Evolutionary conservation across 1,284 basidiomycete genomes (phyloP).

Genomic region (Fomitopsis betulina): DNA sequence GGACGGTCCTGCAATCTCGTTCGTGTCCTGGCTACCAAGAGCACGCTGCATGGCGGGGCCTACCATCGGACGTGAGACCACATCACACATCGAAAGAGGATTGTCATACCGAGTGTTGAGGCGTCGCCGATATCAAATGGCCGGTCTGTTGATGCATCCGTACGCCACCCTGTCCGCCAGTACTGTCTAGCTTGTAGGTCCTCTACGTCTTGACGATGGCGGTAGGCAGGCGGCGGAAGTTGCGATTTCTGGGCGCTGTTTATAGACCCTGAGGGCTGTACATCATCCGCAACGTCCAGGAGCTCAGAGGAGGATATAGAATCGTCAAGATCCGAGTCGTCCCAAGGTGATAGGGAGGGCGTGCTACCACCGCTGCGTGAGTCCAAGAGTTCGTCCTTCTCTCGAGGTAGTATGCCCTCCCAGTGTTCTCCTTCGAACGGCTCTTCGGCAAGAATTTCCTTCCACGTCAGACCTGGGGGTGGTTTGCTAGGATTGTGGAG

Average conservation of each 20-base stretch:
- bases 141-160: constrained; percentile 36
- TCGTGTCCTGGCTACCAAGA: constrained; percentile 26
- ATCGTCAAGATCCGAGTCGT: constrained; percentile 34
- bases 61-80: constrained; percentile 18
- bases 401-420: constrained; percentile 54
- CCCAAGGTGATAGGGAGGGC: constrained; percentile 45
- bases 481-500: constrained; percentile 39
- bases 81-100: neutral
- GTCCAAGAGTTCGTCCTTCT: constrained; percentile 38
- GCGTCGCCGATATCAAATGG: constrained; percentile 60
- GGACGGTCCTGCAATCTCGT: constrained; percentile 25
- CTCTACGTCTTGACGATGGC: constrained; percentile 49
- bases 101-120: constrained; percentile 54
- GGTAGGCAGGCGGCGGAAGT: constrained; percentile 23
- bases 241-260: neutral
- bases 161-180: constrained; percentile 61
- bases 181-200: constrained; percentile 58
- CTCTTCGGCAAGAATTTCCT: constrained; percentile 70
- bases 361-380: constrained; percentile 39
- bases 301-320: constrained; percentile 43
- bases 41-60: constrained; percentile 43
- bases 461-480: constrained; percentile 54
- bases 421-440: constrained; percentile 78
- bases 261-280: constrained; percentile 2
- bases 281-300: constrained; percentile 36